Percentiles rank a stretch among this genome's conserved stretches.
phyloP scores from a whole-genome alignment of 2,329 filamentous ascomycete species.

The Hymenoscyphus fructigenus region DNA sequence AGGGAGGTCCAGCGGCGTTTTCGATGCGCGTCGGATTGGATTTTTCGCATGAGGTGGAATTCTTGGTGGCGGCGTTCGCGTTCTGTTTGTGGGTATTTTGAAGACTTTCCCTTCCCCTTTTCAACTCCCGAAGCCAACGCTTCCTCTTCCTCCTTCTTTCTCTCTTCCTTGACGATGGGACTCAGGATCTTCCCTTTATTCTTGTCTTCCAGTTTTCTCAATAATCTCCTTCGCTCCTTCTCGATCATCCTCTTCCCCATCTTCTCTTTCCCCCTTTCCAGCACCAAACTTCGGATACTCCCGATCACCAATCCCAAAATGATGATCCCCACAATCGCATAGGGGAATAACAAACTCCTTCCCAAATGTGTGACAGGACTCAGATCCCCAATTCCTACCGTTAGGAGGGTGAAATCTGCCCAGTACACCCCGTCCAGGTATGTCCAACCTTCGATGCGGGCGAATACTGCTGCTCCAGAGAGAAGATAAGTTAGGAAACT shows the following conservation, averaged over 20 bases:
- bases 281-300: slow-evolving; percentile 67
- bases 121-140: too few species aligned
- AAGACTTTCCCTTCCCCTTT: slow-evolving; percentile 5
- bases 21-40: slow-evolving; percentile 64
- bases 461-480: slow-evolving; percentile 74
- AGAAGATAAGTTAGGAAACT: slow-evolving; percentile 79
- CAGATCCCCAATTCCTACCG: slow-evolving; percentile 62
- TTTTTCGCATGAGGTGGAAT: slow-evolving; percentile 78
- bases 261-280: slow-evolving; percentile 56
- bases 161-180: slow-evolving; percentile 37
- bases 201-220: slow-evolving; percentile 47
- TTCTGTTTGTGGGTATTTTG: slow-evolving; percentile 40
- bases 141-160: slow-evolving; percentile 9
- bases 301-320: slow-evolving; percentile 80
- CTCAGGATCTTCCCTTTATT: slow-evolving; percentile 50
- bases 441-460: slow-evolving; percentile 67
- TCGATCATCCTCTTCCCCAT: slow-evolving; percentile 59
- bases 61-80: slow-evolving; percentile 65
- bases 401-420: slow-evolving; percentile 70
- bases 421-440: slow-evolving; percentile 80
- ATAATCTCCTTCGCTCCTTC: slow-evolving; percentile 51
- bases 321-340: slow-evolving; percentile 78
- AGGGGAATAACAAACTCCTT: slow-evolving; percentile 76
- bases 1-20: slow-evolving; percentile 76
- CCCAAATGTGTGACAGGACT: slow-evolving; percentile 52